phyloP scores from a whole-genome alignment of 2,329 filamentous ascomycete genomes.

The Claviceps capensis region DNA sequence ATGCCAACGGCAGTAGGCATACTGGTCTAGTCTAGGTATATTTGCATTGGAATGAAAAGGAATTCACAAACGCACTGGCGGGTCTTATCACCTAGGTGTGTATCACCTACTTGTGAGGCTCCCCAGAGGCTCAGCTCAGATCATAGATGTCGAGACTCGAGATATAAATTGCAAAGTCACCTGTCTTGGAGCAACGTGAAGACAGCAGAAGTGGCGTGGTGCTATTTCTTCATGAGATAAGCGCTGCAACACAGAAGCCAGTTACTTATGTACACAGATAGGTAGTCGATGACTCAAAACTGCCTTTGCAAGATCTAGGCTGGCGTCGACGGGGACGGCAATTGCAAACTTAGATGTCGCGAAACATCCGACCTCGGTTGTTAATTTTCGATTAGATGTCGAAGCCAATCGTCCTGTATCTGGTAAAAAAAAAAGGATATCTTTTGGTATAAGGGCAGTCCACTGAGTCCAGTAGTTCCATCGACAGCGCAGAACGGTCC shows the following conservation, averaged over 20 bases:
- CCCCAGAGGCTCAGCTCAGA: neutral
- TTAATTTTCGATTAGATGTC: neutral
- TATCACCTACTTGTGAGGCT: neutral
- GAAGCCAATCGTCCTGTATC: neutral
- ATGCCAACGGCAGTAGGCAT: neutral
- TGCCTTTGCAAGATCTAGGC: neutral
- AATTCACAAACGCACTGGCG: neutral
- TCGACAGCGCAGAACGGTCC: neutral
- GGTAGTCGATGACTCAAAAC: neutral
- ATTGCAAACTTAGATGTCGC: neutral
- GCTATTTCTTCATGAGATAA: neutral
- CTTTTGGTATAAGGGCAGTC: neutral
- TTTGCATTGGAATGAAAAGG: neutral
- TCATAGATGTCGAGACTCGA: neutral
- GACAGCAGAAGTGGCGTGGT: neutral
- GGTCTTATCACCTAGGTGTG: too few relatives aligned
- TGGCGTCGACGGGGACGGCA: neutral
- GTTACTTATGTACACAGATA: too few relatives aligned
- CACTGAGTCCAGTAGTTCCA: neutral
- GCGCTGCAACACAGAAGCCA: neutral
- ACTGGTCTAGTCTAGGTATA: neutral
- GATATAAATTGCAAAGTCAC: neutral
- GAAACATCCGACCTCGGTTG: neutral
- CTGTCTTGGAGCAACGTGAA: neutral
- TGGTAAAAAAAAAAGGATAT: neutral